Evolutionary conservation across 2,329 filamentous ascomycete genomes (phyloP).

Genomic region (Colletotrichum spaethianum): DNA sequence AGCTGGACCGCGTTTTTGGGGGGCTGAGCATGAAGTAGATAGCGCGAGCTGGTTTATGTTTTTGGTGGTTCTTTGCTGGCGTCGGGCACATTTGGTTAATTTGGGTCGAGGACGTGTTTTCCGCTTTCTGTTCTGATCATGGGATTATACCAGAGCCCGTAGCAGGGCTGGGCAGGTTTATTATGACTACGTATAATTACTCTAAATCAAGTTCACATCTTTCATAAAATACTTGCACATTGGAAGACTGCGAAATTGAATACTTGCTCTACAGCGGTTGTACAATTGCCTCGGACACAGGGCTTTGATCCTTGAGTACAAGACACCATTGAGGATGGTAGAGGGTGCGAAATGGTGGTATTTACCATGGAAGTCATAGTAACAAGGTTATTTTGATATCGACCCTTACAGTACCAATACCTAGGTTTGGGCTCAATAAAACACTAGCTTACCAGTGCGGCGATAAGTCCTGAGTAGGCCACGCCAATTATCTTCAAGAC

Average conservation of each 20-base stretch:
- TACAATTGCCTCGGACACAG: too few relatives aligned
- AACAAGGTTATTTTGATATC: background rate
- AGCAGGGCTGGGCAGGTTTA: background rate
- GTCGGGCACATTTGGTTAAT: background rate
- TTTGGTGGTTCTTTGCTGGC: background rate
- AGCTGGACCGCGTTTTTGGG: slow-evolving; percentile 72
- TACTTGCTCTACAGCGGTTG: background rate
- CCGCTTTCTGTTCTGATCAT: background rate
- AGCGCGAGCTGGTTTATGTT: background rate
- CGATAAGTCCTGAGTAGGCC: background rate
- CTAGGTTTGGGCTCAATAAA: background rate
- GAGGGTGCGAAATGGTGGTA: background rate
- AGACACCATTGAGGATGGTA: background rate
- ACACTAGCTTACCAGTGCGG: too few relatives aligned
- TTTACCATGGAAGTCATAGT: background rate
- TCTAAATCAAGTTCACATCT: background rate
- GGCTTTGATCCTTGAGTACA: too few relatives aligned
- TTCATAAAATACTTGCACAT: background rate
- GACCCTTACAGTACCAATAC: background rate
- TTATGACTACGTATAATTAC: background rate
- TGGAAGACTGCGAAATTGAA: background rate
- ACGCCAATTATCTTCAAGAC: too few relatives aligned
- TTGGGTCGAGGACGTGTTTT: background rate
- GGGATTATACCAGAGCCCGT: background rate
- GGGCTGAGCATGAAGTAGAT: slow-evolving; percentile 54